Base-by-base conservation (phyloP, 805 yeast species). In the Zygotorulaspora chibaensis region DNA sequence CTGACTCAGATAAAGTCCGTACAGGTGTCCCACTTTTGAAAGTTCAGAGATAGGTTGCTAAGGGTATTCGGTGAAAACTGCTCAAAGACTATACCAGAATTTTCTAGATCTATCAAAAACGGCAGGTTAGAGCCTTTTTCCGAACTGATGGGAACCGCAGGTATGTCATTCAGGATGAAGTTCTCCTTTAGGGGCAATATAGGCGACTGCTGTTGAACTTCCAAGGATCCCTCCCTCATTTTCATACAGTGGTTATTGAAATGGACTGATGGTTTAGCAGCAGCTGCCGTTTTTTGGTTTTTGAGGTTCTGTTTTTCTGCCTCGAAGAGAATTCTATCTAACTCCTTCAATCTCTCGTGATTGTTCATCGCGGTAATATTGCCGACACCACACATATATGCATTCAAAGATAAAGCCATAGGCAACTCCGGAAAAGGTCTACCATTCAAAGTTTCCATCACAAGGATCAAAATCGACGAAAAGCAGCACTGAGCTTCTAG, bases 401-500 rank as follows among this genome's bases (percentile, higher is more conserved):
- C 50, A 43, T 59, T 61, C 33, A 62, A 27, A 5, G 43, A 47
- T 11, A 66, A 36, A 4, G 67, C 67, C 12, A 40, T 46, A 5
- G 55, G 48, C 2, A 61, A 42, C 13, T 52, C 50, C 1, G 59
- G 48, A 37, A 56, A 56, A 6, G 50, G 36, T n/a, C 49, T 56
- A 35, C 56, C 56, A 11, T 43, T 41, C 20, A 39, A 23, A 15
- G 34, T 43, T 18, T 55, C 56, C 58, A 63, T 62, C 17, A 55
- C 58, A 4, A 64, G 54, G 16, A 69, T 62, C 40, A 68, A 46
- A 8, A 67, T 48, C 0, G 73, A 58, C 16, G 68, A 60, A 47
- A 68, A 68, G 37, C 70, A 56, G 48, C 65, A 67, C 47, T 70
- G 67, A 3, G 67, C 66, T 52, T 69, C 72, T 69, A 70, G 67